phyloP scores from a whole-genome alignment of 2,329 filamentous ascomycete species.

The Tolypocladium guangdongense region DNA sequence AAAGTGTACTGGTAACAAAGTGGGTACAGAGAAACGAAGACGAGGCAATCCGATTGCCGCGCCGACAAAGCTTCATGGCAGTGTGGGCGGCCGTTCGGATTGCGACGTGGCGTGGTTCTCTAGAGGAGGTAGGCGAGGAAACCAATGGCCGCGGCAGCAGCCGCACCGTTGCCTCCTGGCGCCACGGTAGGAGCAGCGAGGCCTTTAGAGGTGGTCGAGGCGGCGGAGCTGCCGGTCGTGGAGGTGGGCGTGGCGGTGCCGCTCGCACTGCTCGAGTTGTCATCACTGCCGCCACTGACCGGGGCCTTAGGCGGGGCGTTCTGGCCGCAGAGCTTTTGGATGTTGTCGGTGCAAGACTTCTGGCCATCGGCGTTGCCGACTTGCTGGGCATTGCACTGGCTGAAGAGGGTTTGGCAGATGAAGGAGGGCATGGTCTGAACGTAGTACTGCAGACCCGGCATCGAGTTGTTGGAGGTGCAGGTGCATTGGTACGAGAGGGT shows the following conservation, averaged over 20 bases:
- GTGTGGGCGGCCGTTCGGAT: neutral
- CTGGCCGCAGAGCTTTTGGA: slow-evolving; percentile 34
- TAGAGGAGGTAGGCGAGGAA: slow-evolving; percentile 42
- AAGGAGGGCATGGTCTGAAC: slow-evolving; percentile 40
- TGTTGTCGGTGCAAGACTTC: slow-evolving; percentile 35
- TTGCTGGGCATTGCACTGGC: slow-evolving; percentile 33
- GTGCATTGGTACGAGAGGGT: slow-evolving; percentile 35
- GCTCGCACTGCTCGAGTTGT: slow-evolving; percentile 14
- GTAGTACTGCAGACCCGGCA: slow-evolving; percentile 43
- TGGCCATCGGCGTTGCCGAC: slow-evolving; percentile 31
- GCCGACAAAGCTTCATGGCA: slow-evolving; percentile 7
- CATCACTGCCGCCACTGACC: slow-evolving; percentile 9
- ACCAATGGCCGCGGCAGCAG: slow-evolving; percentile 37
- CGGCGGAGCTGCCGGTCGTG: slow-evolving; percentile 20
- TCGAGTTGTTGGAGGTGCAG: slow-evolving; percentile 35
- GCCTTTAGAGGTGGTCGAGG: slow-evolving; percentile 13
- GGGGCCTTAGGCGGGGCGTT: slow-evolving; percentile 22
- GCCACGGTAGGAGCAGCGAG: slow-evolving; percentile 31
- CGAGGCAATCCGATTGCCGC: slow-evolving; percentile 1
- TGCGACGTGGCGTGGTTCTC: neutral
- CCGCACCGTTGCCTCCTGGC: slow-evolving; percentile 30
- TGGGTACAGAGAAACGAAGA: slow-evolving; percentile 21
- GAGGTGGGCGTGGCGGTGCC: slow-evolving; percentile 12
- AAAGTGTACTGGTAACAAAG: slow-evolving; percentile 19
- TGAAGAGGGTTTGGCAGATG: slow-evolving; percentile 38